These are phyloP conservation scores for Ceratocystis colombiana DNA, from an alignment of 2,329 filamentous ascomycete species.

Conservation along the genomic window DNA sequence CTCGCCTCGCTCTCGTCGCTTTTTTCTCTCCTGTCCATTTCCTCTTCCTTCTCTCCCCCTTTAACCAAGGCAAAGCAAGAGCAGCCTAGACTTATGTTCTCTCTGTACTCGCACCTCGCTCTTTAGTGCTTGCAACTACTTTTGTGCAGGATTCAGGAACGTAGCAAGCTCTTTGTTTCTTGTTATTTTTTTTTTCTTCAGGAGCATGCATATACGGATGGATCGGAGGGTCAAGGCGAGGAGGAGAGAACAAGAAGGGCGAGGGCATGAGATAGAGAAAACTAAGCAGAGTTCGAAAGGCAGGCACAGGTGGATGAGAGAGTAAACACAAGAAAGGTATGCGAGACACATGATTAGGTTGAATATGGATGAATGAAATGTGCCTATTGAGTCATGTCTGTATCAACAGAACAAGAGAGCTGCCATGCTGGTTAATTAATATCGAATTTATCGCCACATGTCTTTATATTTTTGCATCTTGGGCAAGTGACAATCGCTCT, in stretches of 20 bases:
- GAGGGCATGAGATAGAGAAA: background rate
- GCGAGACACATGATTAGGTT: no score
- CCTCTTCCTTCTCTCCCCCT: background rate
- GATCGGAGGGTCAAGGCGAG: conserved; percentile 6
- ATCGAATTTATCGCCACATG: background rate
- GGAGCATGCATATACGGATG: conserved; percentile 13
- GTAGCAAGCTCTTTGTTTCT: background rate
- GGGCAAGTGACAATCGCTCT: background rate
- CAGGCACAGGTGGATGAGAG: background rate
- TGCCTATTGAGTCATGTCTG: no score
- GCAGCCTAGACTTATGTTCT: background rate
- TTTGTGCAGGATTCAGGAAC: conserved; percentile 5
- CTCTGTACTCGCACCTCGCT: background rate
- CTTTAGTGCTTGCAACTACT: conserved; percentile 12
- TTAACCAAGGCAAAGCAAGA: background rate
- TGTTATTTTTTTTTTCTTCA: conserved; percentile 5
- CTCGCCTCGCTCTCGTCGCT: background rate
- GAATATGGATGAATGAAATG: no score
- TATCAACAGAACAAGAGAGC: no score
- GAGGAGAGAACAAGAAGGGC: background rate
- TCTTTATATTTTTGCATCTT: background rate
- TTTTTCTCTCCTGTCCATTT: no score
- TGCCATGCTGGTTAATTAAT: background rate
- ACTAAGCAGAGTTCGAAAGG: background rate
- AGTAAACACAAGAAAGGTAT: no score